Evolutionary conservation across 345 rosid species (phyloP), one percentile per base, ranked within the genome.

Genomic region (Brassica cretica): DNA sequence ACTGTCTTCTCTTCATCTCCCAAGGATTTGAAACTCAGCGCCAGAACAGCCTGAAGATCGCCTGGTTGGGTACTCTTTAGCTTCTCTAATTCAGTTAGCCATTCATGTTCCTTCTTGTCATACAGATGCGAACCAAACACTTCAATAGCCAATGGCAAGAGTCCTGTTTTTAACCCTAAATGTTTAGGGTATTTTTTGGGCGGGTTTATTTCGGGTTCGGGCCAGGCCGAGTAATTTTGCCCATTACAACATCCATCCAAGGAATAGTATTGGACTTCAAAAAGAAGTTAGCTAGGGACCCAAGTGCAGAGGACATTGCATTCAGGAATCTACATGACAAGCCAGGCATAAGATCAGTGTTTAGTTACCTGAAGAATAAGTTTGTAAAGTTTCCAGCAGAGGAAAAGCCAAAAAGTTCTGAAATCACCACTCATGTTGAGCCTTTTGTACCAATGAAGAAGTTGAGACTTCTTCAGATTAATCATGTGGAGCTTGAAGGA

Each of bases 401-500:
- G 32, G 77, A 74, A 73, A 37, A 51, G 44, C 75, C 15, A 41
- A 74, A 66, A 11, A 75, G 64, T 12, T 71, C 68, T 25, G 83
- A 71, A 66, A 29, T 56, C 74, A 71, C 66, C 62, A 75, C 89
- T 62, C 21, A 2, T 0, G 78, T 92, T 1, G 32, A 84, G 63
- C 68, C 78, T 51, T 87, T 92, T 59, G 41, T 53, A 71, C 29
- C 83, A 70, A 88, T 92, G 90, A 55, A 46, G 3, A 85, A 78
- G 69, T 81, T 92, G 39, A 86, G 90, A 76, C 74, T 92, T 74
- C 97, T 92, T 19, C 87, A 88, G 35, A 86, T 90, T 77, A 87
- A 89, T 74, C 15, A 88, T 70, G 84, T 72, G 63, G 79, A 81
- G 58, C 62, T 92, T 73, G 77, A 82, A 70, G 97, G 97, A 39